These are phyloP conservation scores for Boletus rubroflammeus DNA, from an alignment of 768 basidiomycete genomes.

Conservation along the genomic window DNA sequence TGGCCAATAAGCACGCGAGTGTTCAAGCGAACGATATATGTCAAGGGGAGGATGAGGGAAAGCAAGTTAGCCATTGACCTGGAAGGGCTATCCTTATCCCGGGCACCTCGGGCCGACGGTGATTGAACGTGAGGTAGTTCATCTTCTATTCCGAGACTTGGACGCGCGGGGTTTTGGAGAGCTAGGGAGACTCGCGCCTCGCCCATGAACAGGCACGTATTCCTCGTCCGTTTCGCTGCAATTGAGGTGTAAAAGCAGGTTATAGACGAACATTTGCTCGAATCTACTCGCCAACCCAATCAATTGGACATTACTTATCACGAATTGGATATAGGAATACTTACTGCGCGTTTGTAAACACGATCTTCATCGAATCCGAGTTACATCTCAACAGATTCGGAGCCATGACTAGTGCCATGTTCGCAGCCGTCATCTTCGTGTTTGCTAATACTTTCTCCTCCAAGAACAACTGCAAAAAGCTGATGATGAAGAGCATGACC, in stretches of 20 bases:
- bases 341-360: constrained; percentile 89
- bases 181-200: constrained; percentile 58
- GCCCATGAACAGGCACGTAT: constrained; percentile 76
- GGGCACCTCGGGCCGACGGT: neutral
- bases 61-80: neutral
- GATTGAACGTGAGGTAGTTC: neutral
- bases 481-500: constrained; percentile 84
- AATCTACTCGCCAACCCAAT: constrained; percentile 46
- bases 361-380: constrained; percentile 83
- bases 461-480: constrained; percentile 87
- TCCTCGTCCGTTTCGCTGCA: constrained; percentile 72
- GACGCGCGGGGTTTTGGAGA: constrained; percentile 43
- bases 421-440: constrained; percentile 90
- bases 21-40: neutral
- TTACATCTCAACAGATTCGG: constrained; percentile 85
- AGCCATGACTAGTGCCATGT: constrained; percentile 88
- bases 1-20: neutral
- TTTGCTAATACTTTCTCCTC: constrained; percentile 65
- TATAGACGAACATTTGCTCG: constrained; percentile 85
- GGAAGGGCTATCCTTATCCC: neutral
- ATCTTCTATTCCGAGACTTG: constrained; percentile 56
- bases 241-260: constrained; percentile 75
- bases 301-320: constrained; percentile 6
- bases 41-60: neutral
- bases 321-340: constrained; percentile 30